These are phyloP conservation scores for Mrakia gelida DNA, from an alignment of 768 basidiomycete genomes.

Conservation along the genomic window DNA sequence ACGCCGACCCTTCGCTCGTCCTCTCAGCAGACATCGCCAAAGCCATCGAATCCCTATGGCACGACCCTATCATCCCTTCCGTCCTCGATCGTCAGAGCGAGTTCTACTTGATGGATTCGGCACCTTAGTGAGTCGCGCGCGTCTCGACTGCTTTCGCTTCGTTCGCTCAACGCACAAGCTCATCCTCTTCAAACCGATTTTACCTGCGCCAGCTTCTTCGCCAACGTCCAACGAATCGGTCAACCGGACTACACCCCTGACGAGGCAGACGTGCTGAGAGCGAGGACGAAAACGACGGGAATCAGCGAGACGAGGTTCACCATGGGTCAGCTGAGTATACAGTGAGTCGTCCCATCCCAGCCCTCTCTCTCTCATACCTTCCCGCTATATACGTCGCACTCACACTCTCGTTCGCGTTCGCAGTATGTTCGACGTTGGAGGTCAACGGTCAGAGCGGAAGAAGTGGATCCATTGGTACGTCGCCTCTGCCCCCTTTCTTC, in stretches of 20 bases:
- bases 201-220: constrained; percentile 64
- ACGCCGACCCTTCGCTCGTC: constrained; percentile 41
- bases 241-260: constrained; percentile 74
- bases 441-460: constrained; percentile 74
- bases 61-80: constrained; percentile 50
- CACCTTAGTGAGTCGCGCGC: constrained; percentile 63
- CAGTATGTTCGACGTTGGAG: constrained; percentile 72
- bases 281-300: constrained; percentile 82
- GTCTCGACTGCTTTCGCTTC: neutral
- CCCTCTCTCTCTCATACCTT: neutral
- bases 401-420: neutral
- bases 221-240: constrained; percentile 77
- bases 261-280: constrained; percentile 78
- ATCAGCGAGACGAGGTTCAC: constrained; percentile 77
- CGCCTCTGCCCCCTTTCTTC: no score
- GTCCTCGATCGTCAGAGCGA: constrained; percentile 53
- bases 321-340: constrained; percentile 51
- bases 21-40: constrained; percentile 46
- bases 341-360: constrained; percentile 38
- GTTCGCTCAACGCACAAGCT: neutral
- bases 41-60: constrained; percentile 50
- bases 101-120: constrained; percentile 95
- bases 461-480: constrained; percentile 46
- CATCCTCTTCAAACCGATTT: neutral
- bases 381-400: no score